Base-by-base conservation (phyloP, 225 moss, liverwort and hornwort species). In the Rhytidiadelphus loreus region DNA sequence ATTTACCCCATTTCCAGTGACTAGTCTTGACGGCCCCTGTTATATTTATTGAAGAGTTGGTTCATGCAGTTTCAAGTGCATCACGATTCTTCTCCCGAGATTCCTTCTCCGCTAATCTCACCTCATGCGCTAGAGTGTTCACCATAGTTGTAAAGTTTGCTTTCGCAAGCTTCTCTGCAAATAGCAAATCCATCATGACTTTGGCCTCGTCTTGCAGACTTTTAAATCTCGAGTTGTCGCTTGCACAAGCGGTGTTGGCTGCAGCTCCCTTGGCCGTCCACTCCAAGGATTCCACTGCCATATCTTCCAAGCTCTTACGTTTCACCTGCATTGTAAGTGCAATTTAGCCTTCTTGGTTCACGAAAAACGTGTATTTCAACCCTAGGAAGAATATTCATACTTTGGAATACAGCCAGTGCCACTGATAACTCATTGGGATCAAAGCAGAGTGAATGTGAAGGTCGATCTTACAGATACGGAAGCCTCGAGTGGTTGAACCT, bases 391-490 rank as follows among this genome's bases (percentile, higher is more conserved):
- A 41, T 52, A 52, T 20, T 83, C 59, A 11, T 52, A 81, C 44
- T 78, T 71, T 44, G 37, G 55, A 44, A 48, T 35, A 50, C 65
- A 81, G 9, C 71, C 72, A 57, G 3, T 81, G 59, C 68, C 50
- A 59, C 43, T 68, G 3, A 70, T n/a, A 35, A 37, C 18, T 79
- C 28, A 61, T 70, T 29, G 44, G 39, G 13, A 41, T 58, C 37
- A 73, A 80, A 62, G 46, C 9, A 82, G 32, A 37, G 23, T 50
- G 52, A 10, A 39, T 30, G 29, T 14, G 44, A 53, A 73, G 33
- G 63, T 60, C 7, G 48, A 20, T 70, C 93, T 86, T 94, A 97
- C 97, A 84, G 87, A 77, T 55, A 95, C 69, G 65, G 93, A 93
- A 77, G 93, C 90, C 80, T 92, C 90, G 4, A 94, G 88, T 12